phyloP scores from a whole-genome alignment of 2,329 filamentous ascomycete genomes.

The Eurotiales sp. region DNA sequence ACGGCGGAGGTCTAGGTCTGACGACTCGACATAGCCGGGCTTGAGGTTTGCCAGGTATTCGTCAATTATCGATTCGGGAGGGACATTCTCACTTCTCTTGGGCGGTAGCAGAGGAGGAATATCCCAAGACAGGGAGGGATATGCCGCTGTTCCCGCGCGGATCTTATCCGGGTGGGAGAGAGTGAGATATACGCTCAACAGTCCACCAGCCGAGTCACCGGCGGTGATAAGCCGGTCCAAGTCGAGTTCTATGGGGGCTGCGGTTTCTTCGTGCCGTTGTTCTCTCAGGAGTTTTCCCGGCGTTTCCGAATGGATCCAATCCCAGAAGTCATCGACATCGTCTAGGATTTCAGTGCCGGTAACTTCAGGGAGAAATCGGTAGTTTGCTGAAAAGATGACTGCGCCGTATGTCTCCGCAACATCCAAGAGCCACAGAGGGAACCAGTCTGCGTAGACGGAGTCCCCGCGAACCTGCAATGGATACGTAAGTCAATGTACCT shows the following conservation, averaged over 20 bases:
- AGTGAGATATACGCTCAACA: slow-evolving; percentile 26
- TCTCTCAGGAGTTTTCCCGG: slow-evolving; percentile 18
- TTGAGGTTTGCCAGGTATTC: slow-evolving; percentile 13
- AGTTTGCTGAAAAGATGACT: slow-evolving; percentile 44
- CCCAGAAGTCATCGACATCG: slow-evolving; percentile 46
- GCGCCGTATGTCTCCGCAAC: slow-evolving; percentile 34
- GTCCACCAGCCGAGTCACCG: slow-evolving; percentile 31
- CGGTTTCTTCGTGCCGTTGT: slow-evolving; percentile 5
- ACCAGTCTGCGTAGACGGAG: slow-evolving; percentile 22
- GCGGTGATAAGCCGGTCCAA: slow-evolving; percentile 24
- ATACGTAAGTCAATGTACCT: too few relatives aligned
- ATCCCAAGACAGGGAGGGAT: slow-evolving; percentile 22
- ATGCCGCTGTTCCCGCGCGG: slow-evolving; percentile 27
- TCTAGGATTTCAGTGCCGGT: slow-evolving; percentile 44
- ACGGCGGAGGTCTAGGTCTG: slow-evolving; percentile 12
- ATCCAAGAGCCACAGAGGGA: slow-evolving; percentile 31
- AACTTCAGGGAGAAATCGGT: slow-evolving; percentile 48
- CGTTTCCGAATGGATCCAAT: slow-evolving; percentile 33
- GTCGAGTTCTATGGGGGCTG: slow-evolving; percentile 21
- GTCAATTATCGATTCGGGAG: slow-evolving; percentile 16
- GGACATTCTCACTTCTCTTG: slow-evolving; percentile 16
- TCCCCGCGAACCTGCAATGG: slow-evolving; percentile 12
- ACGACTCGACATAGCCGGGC: slow-evolving; percentile 17
- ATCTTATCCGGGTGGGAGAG: slow-evolving; percentile 28
- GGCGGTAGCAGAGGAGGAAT: slow-evolving; percentile 3